A percentile compares a stretch with the other conserved stretches of the same genome.
Conservation (phyloP, 2,329 filamentous ascomycete species). For the Calonectria montana region DNA sequence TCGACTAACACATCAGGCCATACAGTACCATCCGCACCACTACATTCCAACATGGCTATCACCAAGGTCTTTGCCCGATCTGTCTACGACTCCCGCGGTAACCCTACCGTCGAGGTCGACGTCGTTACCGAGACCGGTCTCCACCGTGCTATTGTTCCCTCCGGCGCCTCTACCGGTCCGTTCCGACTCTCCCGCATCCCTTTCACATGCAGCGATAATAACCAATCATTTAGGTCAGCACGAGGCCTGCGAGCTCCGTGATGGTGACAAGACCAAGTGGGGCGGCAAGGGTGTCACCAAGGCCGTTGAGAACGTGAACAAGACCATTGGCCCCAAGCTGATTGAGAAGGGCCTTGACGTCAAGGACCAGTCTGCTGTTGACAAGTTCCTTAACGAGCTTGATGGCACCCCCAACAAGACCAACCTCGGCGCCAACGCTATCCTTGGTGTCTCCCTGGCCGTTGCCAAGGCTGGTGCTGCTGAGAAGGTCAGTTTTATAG, state of each 20-base stretch:
- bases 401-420: constrained; percentile 89
- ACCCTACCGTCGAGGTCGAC: constrained; percentile 99
- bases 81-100: constrained; percentile 98
- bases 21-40: constrained; percentile 33
- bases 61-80: constrained; percentile 91
- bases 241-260: constrained; percentile 91
- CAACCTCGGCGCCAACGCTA: constrained; percentile 89
- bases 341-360: constrained; percentile 87
- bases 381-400: constrained; percentile 86
- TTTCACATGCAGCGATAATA: constrained; percentile 41
- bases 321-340: constrained; percentile 80
- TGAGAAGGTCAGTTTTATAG: constrained; percentile 72
- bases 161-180: constrained; percentile 93
- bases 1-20: constrained; percentile 37
- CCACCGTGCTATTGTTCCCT: constrained; percentile 97
- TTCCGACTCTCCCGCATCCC: constrained; percentile 42
- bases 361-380: constrained; percentile 86
- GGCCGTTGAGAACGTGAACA: constrained; percentile 89
- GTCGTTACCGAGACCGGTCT: constrained; percentile 96
- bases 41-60: constrained; percentile 79
- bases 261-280: constrained; percentile 90
- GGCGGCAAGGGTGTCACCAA: constrained; percentile 88
- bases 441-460: constrained; percentile 86
- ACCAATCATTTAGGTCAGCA: constrained; percentile 74
- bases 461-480: constrained; percentile 90